Evolutionary conservation across 495 filamentous ascomycete genomes (phyloP), one percentile per base, ranked within the genome.

Genomic region (Hypoxylon intermedium): DNA sequence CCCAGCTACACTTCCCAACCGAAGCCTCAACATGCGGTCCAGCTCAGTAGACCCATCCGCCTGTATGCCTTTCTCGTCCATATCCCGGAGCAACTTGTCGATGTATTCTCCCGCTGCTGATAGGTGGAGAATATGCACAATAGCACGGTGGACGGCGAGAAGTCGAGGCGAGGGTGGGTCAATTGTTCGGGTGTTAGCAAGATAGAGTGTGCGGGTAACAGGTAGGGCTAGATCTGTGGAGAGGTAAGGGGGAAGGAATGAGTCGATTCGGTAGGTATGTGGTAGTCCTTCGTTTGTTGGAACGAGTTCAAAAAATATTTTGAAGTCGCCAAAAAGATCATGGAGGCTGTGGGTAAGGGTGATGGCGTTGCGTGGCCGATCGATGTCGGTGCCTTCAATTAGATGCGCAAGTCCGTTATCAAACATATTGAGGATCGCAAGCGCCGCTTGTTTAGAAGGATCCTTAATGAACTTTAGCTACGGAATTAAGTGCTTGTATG

Each of bases 111-210:
- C 67, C 2, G 67, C 72, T 41, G 46, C 67, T 48, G 68, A 73
- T 33, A 68, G 68, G 60, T 71, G 65, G 51, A 74, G 73, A 28
- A 76, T 72, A 43, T 68, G 66, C 46, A 61, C 71, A 46, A 75
- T 74, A 33, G 73, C 67, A 57, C 59, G 50, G 58, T 74, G 71
- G 24, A 74, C 34, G 15, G 63, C 52, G 2, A 75, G 44, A 42
- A 75, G 67, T 50, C 67, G 58, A 26, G 65, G 53, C 18, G 63
- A 72, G 31, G 71, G 73, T 5, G 69, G 69, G 9, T 71, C 68
- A 49, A 75, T 65, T 31, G 43, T 69, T 56, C 60, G 34, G 34
- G 62, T 63, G 33, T 58, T 36, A 5, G 65, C 68, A 40, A 72
- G 24, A 54, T 56, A 58, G 7, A 73, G 56, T 11, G 62, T 68